phyloP scores from a whole-genome alignment of 768 basidiomycete genomes.

The Lanmaoa pseudosensibilis region DNA sequence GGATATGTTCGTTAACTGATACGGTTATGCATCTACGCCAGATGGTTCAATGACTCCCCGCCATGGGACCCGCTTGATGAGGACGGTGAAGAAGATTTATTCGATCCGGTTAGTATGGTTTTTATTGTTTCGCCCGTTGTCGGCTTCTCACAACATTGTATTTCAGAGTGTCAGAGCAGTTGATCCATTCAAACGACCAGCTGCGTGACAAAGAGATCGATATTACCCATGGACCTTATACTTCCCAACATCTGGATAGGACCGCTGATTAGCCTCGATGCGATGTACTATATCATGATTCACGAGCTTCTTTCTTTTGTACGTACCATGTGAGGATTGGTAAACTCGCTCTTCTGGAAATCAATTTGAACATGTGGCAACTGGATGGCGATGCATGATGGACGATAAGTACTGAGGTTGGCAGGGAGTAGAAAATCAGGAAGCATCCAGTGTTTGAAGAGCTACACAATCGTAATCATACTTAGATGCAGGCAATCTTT shows the following conservation, averaged over 20 bases:
- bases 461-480: no score
- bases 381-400: no score
- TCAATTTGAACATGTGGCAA: not conserved
- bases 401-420: no score
- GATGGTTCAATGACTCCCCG: slow-evolving; percentile 17
- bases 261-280: not conserved
- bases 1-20: not conserved
- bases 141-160: not conserved
- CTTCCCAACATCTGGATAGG: not conserved
- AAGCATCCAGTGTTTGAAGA: no score
- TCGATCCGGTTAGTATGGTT: slow-evolving; percentile 15
- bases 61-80: slow-evolving; percentile 32
- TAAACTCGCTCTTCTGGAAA: not conserved
- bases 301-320: not conserved
- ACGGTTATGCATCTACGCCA: not conserved
- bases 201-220: not conserved
- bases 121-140: not conserved
- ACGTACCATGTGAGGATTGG: not conserved
- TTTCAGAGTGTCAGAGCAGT: slow-evolving; percentile 2
- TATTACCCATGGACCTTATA: not conserved
- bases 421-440: no score
- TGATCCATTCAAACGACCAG: slow-evolving; percentile 12
- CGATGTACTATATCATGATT: not conserved
- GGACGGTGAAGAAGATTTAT: slow-evolving; percentile 24
- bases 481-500: no score